Conservation (phyloP, 495 filamentous ascomycete species). For the Aspergillus nidulans region DNA sequence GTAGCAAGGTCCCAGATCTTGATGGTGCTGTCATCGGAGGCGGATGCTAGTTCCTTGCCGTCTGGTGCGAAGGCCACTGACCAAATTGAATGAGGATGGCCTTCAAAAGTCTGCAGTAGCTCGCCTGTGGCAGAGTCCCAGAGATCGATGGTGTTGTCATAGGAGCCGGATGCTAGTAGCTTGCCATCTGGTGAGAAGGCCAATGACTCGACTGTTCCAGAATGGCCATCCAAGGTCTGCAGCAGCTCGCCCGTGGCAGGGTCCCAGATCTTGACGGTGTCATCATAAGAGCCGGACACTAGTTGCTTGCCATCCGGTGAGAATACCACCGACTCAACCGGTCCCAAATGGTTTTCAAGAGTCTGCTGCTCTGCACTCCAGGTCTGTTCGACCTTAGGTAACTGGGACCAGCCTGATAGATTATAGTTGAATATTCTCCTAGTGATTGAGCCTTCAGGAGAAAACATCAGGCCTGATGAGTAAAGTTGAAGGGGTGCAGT, state of each 20-base stretch:
- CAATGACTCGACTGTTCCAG: background rate
- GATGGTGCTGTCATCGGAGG: conserved; percentile 14
- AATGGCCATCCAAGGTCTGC: background rate
- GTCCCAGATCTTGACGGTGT: conserved; percentile 14
- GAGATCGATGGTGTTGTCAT: conserved; percentile 16
- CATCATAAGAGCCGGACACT: conserved; percentile 1
- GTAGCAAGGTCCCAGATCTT: conserved; percentile 5
- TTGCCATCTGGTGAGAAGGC: conserved; percentile 5
- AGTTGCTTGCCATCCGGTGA: conserved; percentile 10
- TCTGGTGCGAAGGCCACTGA: background rate
- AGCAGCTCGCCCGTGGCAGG: background rate
- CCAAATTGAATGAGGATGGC: background rate
- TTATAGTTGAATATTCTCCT: conserved; percentile 9
- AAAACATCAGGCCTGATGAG: conserved; percentile 30
- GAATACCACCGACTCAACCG: background rate
- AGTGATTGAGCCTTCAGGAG: conserved; percentile 25
- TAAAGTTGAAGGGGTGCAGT: conserved; percentile 23
- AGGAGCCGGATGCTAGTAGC: background rate
- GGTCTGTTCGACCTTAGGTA: background rate
- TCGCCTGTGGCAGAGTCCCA: background rate
- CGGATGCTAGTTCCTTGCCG: background rate
- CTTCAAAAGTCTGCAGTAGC: background rate
- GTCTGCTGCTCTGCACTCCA: background rate
- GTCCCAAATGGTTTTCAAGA: background rate
- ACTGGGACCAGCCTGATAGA: background rate